Percentiles rank a stretch among this genome's conserved stretches.
Evolutionary conservation across 176 grass and related monocot species (phyloP).

Genomic region (Carex parvula): DNA sequence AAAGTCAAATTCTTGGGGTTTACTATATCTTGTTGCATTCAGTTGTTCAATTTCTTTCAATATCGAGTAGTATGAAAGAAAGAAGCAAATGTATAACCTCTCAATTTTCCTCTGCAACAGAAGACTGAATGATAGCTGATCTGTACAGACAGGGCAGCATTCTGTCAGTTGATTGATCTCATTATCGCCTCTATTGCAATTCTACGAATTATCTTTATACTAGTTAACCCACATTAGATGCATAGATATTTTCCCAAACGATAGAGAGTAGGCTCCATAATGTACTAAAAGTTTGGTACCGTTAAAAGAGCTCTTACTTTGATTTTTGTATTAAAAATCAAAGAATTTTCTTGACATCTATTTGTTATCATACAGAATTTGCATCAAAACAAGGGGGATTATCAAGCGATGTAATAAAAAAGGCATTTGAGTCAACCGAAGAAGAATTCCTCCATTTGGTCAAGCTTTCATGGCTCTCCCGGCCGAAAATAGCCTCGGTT

Average conservation of each 20-base stretch:
- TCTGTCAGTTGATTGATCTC: background rate
- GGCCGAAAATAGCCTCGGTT: conserved; percentile 59
- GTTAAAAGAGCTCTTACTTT: background rate
- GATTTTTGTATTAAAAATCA: background rate
- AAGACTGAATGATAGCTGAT: background rate
- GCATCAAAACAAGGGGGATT: conserved; percentile 58
- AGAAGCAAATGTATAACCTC: background rate
- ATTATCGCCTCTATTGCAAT: background rate
- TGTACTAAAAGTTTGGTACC: background rate
- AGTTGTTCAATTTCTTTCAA: background rate
- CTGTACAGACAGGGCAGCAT: background rate
- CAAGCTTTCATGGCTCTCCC: conserved; percentile 40
- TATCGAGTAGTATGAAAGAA: background rate
- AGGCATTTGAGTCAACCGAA: conserved; percentile 59
- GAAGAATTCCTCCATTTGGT: conserved; percentile 84
- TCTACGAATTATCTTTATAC: background rate
- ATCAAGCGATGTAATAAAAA: conserved; percentile 60
- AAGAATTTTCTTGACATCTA: background rate
- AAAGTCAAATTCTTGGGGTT: background rate
- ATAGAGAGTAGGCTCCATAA: no score
- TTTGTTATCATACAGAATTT: conserved; percentile 38
- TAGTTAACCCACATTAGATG: background rate
- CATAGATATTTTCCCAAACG: background rate
- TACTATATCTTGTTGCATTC: background rate
- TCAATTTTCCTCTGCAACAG: background rate